Base-by-base conservation (phyloP, 2,329 filamentous ascomycete species). In the Diaporthe batatas region DNA sequence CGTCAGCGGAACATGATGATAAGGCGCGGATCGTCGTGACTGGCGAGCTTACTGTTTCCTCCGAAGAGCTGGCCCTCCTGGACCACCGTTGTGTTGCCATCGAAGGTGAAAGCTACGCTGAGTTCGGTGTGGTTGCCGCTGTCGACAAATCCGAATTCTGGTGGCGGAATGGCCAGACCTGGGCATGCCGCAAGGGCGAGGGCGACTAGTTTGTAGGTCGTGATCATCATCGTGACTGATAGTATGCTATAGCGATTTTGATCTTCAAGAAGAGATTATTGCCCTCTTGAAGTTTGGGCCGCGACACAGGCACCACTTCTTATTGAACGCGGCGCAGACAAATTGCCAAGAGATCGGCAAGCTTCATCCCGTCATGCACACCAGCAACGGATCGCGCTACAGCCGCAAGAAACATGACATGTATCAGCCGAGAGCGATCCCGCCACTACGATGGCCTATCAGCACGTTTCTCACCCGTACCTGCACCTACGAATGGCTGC, bases 81-180 rank as follows among this genome's bases (percentile, higher is more conserved):
- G 1, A 73, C 68, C 11, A 70, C 59, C 16, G 42, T 73, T 23
- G 55, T 71, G 11, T 71, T 58, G 12, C 68, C 57, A 57, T 47
- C 55, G 11, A 55, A 71, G 2, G 68, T 73, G 49, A 65, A 73
- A 23, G 58, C 72, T 21, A 73, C 68, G 58, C 72, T 64, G 3
- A 73, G 67, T 16, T 71, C 68, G 18, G 70, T 68, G 53, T 72
- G 65, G 51, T 54, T 71, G 14, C 21, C 68, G 23, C 57, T 62
- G 3, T 36, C 29, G 21, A 70, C 68, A 16, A 73, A 71, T 2
- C 58, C 49, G 29, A 73, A 73, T 23, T 73, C 72, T 12, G 68
- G 59, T 23, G 72, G 72, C n/a, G 72, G 72, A 5, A 73, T 55
- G 14, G 67, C 57, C 49, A 73, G 39, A 10, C 53, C 72, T 59